Evolutionary conservation across 2,329 filamentous ascomycete genomes (phyloP).

Genomic region (Botrytis squamosa): DNA sequence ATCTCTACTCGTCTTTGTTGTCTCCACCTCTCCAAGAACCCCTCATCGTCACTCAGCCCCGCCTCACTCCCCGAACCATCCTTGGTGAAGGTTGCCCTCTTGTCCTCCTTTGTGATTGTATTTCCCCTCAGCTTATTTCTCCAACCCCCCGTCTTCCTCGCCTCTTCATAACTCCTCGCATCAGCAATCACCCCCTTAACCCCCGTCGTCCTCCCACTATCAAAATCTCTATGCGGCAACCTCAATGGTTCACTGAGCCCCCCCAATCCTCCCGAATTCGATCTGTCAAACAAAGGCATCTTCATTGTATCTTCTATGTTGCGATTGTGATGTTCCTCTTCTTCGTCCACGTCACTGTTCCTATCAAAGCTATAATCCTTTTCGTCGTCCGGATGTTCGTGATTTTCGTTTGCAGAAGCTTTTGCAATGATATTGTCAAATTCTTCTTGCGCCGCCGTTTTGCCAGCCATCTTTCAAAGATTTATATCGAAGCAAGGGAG

Average conservation of each 20-base stretch:
- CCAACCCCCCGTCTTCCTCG: constrained; percentile 46
- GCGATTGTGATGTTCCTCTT: constrained; percentile 36
- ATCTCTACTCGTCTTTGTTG: constrained; percentile 77
- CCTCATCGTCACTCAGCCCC: constrained; percentile 60
- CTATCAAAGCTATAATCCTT: constrained; percentile 51
- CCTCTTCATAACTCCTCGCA: constrained; percentile 72
- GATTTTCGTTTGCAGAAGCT: constrained; percentile 43
- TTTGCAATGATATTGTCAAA: constrained; percentile 62
- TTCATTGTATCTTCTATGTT: constrained; percentile 65
- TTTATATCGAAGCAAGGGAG: constrained; percentile 23
- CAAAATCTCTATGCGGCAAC: constrained; percentile 61
- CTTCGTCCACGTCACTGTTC: constrained; percentile 57
- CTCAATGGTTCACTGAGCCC: constrained; percentile 43
- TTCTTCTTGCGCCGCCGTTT: constrained; percentile 64
- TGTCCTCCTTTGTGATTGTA: constrained; percentile 27
- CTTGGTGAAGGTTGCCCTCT: constrained; percentile 33
- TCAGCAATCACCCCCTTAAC: constrained; percentile 88
- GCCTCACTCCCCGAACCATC: constrained; percentile 28
- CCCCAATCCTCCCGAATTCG: constrained; percentile 15
- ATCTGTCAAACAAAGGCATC: constrained; percentile 56
- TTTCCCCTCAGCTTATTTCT: constrained; percentile 48
- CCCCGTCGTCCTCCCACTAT: constrained; percentile 70
- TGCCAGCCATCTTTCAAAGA: constrained; percentile 36
- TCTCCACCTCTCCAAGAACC: constrained; percentile 86
- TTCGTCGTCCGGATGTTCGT: constrained; percentile 55